Conservation (phyloP, 192 early-diverging fungal species). For the Rhizophlyctis rosea region DNA sequence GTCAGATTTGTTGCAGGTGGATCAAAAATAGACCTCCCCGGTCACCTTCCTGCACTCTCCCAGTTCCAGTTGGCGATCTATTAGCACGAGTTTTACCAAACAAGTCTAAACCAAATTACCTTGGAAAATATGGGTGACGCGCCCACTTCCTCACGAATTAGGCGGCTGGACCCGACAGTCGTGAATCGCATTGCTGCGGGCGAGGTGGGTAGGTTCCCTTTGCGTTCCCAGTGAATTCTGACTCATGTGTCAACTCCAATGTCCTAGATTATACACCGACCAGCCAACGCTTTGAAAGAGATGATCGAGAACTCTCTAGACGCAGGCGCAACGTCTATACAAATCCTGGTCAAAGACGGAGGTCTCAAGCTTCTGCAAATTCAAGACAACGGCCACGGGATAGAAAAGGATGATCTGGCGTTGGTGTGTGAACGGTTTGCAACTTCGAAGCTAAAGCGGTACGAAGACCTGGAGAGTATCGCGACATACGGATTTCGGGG, state of each 20-base stretch:
- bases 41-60: too few species aligned
- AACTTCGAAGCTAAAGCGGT: constrained; percentile 83
- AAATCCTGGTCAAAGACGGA: constrained; percentile 82
- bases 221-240: constrained; percentile 1
- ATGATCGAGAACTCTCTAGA: constrained; percentile 95
- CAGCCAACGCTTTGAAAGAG: constrained; percentile 95
- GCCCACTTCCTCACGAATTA: constrained; percentile 52
- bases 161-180: constrained; percentile 77
- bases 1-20: too few species aligned
- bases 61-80: too few species aligned
- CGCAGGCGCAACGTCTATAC: constrained; percentile 83
- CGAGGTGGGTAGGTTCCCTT: constrained; percentile 55
- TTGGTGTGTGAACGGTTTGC: constrained; percentile 95
- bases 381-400: constrained; percentile 93
- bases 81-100: too few species aligned
- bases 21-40: too few species aligned
- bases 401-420: constrained; percentile 77
- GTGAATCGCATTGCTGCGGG: constrained; percentile 97
- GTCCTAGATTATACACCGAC: constrained; percentile 85
- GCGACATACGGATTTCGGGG: constrained; percentile 95
- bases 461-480: constrained; percentile 82
- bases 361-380: constrained; percentile 92
- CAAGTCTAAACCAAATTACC: too few species aligned
- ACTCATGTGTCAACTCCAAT: neutral
- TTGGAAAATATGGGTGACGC: too few species aligned